Evolutionary conservation across 1,139 yeast genomes (phyloP).

Genomic region (Pichia inconspicua): DNA sequence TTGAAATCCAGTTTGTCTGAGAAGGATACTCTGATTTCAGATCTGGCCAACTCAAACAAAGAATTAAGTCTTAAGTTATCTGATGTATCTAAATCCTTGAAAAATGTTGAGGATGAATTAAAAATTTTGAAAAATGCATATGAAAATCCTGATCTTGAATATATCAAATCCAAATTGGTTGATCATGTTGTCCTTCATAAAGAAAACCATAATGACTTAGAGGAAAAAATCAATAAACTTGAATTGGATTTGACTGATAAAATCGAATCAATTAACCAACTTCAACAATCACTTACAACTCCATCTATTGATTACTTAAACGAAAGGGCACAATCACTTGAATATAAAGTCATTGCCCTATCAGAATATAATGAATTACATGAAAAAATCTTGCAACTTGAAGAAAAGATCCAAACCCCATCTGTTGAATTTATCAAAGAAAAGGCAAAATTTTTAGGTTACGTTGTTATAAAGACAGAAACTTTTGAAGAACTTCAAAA

Average conservation of each 20-base stretch:
- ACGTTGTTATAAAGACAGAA: slow-evolving; percentile 24
- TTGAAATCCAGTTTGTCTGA: neutral
- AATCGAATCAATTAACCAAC: neutral
- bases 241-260: neutral
- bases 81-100: neutral
- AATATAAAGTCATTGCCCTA: neutral
- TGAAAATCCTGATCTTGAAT: neutral
- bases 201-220: neutral
- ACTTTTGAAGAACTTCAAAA: slow-evolving; percentile 11
- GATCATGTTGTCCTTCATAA: slow-evolving; percentile 27
- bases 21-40: neutral
- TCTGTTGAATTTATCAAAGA: slow-evolving; percentile 23
- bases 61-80: neutral
- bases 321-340: neutral
- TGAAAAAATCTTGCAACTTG: neutral
- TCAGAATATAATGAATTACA: neutral
- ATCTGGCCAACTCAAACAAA: neutral
- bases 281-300: neutral
- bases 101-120: neutral
- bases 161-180: slow-evolving; percentile 18
- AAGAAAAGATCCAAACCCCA: slow-evolving; percentile 10
- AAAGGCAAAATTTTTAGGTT: slow-evolving; percentile 24
- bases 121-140: neutral
- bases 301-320: slow-evolving; percentile 25
- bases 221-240: neutral